Evolutionary conservation across 768 basidiomycete species (phyloP), one percentile per base, ranked within the genome.

Genomic region (Trametes villosa): DNA sequence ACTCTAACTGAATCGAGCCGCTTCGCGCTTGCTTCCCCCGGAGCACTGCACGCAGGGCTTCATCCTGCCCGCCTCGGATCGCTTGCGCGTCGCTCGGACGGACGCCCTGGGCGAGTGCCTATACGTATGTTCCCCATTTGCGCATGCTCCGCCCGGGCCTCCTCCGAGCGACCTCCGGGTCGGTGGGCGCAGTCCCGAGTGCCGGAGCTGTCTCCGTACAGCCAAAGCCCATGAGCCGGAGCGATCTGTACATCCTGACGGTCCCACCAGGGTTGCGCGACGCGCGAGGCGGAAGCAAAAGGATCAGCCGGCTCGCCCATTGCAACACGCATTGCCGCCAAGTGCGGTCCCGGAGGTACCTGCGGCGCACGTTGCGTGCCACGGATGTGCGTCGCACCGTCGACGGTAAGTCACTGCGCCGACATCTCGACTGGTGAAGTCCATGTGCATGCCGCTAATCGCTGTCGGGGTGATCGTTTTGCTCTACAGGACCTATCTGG

Each of bases 11-110:
- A 5, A 8, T 51, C 22, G 33, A 45, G 34, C 13, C 31, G 36
- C 42, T 15, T 33, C 56, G 56, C 56, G 18, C 8, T 12, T 41
- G 27, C 20, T 29, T 41, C 15, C 26, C 3, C 56, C 56, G 56
- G 56, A 49, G 30, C 56, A 57, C 38, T 33, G 56, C 56, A 20
- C 53, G n/a, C 36, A 52, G 46, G 22, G 46, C n/a, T n/a, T n/a
- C n/a, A n/a, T n/a, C n/a, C 29, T 30, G 34, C 54, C 38, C 54
- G 44, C 33, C 54, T 47, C 54, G 33, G 20, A 6, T 42, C 56
- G 34, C 24, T 22, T 36, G 27, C 27, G 34, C 46, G 26, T 24
- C 26, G 24, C 44, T 17, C 47, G 47, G 29, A 24, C n/a, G 24
- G 27, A 20, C n/a, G 12, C 24, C n/a, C 27, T 20, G 17, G 46